Evolutionary conservation across 108 stramenopile species (phyloP).

Genomic region (Aureococcus anophagefferens): DNA sequence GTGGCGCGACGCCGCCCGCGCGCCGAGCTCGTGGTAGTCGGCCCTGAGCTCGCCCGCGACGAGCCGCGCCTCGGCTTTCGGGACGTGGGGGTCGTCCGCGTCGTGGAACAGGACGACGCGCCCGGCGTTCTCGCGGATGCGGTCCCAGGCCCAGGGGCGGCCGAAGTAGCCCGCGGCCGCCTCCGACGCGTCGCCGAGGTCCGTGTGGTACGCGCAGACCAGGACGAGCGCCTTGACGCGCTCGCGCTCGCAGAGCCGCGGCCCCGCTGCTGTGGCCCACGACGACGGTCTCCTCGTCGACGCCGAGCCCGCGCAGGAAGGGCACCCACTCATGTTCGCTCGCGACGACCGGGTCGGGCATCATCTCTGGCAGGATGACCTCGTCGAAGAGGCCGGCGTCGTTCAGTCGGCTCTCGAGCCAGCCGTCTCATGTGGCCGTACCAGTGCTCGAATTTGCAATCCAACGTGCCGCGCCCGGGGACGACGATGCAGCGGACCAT

Average conservation of each 20-base stretch:
- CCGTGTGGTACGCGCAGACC: constrained; percentile 55
- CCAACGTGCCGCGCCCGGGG: constrained; percentile 54
- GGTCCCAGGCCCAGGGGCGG: constrained; percentile 27
- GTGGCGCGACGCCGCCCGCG: too few relatives aligned
- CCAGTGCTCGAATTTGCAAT: constrained; percentile 30
- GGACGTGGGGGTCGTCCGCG: constrained; percentile 61
- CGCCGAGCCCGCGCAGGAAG: constrained; percentile 16
- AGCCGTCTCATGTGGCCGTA: constrained; percentile 60
- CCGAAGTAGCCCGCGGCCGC: constrained; percentile 61
- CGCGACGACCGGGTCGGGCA: constrained; percentile 19
- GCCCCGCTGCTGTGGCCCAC: constrained; percentile 63
- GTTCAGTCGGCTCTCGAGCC: constrained; percentile 29
- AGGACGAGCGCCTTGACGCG: constrained; percentile 38
- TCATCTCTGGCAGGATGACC: constrained; percentile 4
- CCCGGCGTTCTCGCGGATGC: constrained; percentile 16
- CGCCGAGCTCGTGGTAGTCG: too few relatives aligned
- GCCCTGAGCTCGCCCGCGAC: too few relatives aligned
- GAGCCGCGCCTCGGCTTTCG: too few relatives aligned
- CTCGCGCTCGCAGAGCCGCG: constrained; percentile 51
- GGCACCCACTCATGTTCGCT: constrained; percentile 20
- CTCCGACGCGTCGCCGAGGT: constrained; percentile 58
- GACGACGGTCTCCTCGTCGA: constrained; percentile 27
- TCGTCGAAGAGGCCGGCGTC: too few relatives aligned
- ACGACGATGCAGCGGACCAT: constrained; percentile 47
- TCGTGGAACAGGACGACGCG: constrained; percentile 51